A percentile compares a stretch with the other conserved stretches of the same genome.
phyloP scores from a whole-genome alignment of 2,329 filamentous ascomycete genomes.

The Tolypocladium ovalisporum region DNA sequence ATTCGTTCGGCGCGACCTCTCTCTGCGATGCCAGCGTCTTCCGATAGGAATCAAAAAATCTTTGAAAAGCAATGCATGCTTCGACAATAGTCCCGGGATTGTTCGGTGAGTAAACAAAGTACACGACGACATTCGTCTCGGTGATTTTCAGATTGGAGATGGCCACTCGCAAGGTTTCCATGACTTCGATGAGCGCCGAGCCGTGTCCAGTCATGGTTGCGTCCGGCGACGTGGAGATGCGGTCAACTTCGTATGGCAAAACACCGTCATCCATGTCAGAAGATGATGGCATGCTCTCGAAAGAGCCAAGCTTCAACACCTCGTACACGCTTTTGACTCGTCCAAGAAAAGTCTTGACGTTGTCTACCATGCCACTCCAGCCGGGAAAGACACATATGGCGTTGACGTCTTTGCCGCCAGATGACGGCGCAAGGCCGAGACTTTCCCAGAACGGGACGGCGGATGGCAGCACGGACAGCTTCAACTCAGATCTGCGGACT shows the following conservation, averaged over 20 bases:
- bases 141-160: conserved; percentile 29
- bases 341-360: conserved; percentile 53
- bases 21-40: conserved; percentile 31
- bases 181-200: conserved; percentile 35
- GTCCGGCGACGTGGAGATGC: conserved; percentile 29
- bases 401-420: conserved; percentile 59
- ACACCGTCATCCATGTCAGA: conserved; percentile 31
- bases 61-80: conserved; percentile 63
- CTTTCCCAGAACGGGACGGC: conserved; percentile 75
- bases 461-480: conserved; percentile 63
- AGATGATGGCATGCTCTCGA: conserved; percentile 38
- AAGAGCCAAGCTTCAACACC: conserved; percentile 58
- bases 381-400: conserved; percentile 62
- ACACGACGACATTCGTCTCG: conserved; percentile 60
- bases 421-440: conserved; percentile 60
- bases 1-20: conserved; percentile 41
- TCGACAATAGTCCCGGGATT: conserved; percentile 53
- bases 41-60: conserved; percentile 51
- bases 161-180: conserved; percentile 35
- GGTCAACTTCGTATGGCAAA: conserved; percentile 38
- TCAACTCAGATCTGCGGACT: conserved; percentile 57
- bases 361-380: conserved; percentile 49
- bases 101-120: conserved; percentile 61
- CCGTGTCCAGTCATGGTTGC: conserved; percentile 28
- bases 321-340: conserved; percentile 64